Conservation (phyloP, 306 rosid species). For the Urtica urens region DNA sequence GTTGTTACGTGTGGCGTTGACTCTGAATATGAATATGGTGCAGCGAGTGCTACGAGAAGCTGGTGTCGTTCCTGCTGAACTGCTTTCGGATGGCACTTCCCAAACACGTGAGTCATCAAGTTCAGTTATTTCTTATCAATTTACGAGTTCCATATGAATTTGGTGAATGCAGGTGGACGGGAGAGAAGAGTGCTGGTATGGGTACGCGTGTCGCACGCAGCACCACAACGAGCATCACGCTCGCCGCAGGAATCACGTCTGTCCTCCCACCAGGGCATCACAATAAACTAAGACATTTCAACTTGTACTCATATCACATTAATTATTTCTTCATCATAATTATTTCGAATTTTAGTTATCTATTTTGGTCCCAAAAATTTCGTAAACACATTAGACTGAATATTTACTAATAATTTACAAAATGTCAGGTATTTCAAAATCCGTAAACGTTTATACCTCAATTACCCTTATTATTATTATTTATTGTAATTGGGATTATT, state of each 20-base stretch:
- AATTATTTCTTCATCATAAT: too few species aligned
- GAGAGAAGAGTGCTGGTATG: slow-evolving; percentile 95
- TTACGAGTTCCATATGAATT: neutral
- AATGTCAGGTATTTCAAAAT: too few species aligned
- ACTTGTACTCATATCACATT: neutral
- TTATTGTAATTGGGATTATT: neutral
- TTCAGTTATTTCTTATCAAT: slow-evolving; percentile 6
- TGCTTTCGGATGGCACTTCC: slow-evolving; percentile 77
- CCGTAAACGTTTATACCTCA: too few species aligned
- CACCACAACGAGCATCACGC: slow-evolving; percentile 79
- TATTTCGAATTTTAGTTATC: too few species aligned
- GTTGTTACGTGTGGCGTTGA: neutral
- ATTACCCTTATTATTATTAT: too few species aligned
- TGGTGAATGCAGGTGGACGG: slow-evolving; percentile 26
- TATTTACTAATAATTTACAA: too few species aligned
- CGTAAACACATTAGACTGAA: too few species aligned
- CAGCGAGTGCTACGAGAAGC: slow-evolving; percentile 65
- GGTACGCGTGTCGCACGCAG: slow-evolving; percentile 80
- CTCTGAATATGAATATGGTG: slow-evolving; percentile 12
- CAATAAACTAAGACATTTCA: neutral
- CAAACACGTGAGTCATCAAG: slow-evolving; percentile 34
- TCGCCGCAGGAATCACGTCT: slow-evolving; percentile 71
- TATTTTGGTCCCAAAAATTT: too few species aligned
- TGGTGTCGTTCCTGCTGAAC: slow-evolving; percentile 73
- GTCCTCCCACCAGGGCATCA: slow-evolving; percentile 77